Evolutionary conservation across 768 basidiomycete species (phyloP).

Genomic region (Daedaleopsis nitida): DNA sequence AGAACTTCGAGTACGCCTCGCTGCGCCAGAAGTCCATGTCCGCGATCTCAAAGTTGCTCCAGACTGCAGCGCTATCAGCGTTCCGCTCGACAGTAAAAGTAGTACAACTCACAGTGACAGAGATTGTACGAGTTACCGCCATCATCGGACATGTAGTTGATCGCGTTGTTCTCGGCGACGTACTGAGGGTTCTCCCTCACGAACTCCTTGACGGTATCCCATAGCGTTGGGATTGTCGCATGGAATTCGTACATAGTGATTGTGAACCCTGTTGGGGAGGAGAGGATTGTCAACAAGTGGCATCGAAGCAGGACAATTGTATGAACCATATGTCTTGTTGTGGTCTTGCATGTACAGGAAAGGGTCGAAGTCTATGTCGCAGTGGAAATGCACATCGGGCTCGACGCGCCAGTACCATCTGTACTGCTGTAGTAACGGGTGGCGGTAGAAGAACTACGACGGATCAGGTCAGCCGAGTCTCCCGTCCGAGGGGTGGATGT

Average conservation of each 20-base stretch:
- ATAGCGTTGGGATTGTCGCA: conserved; percentile 64
- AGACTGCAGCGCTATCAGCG: conserved; percentile 38
- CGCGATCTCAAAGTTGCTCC: conserved; percentile 80
- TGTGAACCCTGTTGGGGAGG: conserved; percentile 49
- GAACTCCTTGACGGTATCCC: conserved; percentile 57
- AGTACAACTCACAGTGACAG: conserved; percentile 2
- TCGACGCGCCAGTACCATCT: conserved; percentile 81
- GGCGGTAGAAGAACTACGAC: conserved; percentile 56
- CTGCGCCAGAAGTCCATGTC: conserved; percentile 88
- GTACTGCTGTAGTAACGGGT: conserved; percentile 62
- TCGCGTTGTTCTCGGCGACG: conserved; percentile 56
- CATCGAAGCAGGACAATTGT: neutral
- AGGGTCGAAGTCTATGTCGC: conserved; percentile 64
- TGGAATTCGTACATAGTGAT: conserved; percentile 66
- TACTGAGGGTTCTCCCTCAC: conserved; percentile 34
- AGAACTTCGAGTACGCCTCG: conserved; percentile 83
- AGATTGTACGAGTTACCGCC: conserved; percentile 63
- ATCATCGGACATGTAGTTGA: conserved; percentile 68
- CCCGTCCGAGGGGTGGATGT: no score
- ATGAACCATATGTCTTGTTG: conserved; percentile 64
- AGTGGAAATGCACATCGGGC: conserved; percentile 73
- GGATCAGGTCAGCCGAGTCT: neutral
- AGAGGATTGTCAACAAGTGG: neutral
- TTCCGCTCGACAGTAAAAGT: neutral
- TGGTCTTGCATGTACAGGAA: conserved; percentile 73